Percentiles rank a stretch among this genome's conserved stretches.
phyloP scores from a whole-genome alignment of 1,139 yeast species.

The Blastobotrys serpentis region DNA sequence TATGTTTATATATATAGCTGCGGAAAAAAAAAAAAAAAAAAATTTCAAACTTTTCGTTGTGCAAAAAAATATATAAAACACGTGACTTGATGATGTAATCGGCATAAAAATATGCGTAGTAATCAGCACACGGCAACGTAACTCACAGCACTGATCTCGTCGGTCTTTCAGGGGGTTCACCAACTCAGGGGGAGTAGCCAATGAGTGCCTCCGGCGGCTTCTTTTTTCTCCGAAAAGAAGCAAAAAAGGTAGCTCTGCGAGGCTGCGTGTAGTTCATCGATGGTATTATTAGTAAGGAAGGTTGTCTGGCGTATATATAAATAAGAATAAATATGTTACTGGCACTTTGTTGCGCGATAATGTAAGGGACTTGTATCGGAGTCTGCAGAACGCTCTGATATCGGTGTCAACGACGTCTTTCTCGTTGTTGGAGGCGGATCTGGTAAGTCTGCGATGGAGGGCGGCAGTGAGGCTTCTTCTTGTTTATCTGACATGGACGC shows the following conservation, averaged over 20 bases:
- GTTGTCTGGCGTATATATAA: slow-evolving; percentile 2
- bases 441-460: slow-evolving; percentile 20
- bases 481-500: slow-evolving; percentile 11
- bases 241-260: too few species aligned
- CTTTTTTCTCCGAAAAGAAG: too few species aligned
- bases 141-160: too few species aligned
- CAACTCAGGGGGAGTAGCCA: too few species aligned
- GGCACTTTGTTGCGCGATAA: not conserved
- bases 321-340: slow-evolving; percentile 9
- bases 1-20: too few species aligned
- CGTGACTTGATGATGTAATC: not conserved
- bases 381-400: slow-evolving; percentile 27
- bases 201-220: too few species aligned
- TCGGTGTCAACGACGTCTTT: slow-evolving; percentile 25
- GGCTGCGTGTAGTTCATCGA: not conserved
- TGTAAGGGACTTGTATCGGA: slow-evolving; percentile 13
- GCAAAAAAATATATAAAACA: not conserved
- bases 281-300: not conserved
- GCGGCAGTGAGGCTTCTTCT: slow-evolving; percentile 9
- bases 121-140: too few species aligned
- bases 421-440: slow-evolving; percentile 13
- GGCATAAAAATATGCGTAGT: too few species aligned
- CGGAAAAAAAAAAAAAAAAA: not conserved
- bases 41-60: not conserved
- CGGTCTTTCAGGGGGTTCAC: not conserved